Percentiles rank a stretch among this genome's conserved stretches.
These are phyloP conservation scores for Blastocystis sp. DNA, from an alignment of 352 stramenopile species.

Conservation along the genomic window DNA sequence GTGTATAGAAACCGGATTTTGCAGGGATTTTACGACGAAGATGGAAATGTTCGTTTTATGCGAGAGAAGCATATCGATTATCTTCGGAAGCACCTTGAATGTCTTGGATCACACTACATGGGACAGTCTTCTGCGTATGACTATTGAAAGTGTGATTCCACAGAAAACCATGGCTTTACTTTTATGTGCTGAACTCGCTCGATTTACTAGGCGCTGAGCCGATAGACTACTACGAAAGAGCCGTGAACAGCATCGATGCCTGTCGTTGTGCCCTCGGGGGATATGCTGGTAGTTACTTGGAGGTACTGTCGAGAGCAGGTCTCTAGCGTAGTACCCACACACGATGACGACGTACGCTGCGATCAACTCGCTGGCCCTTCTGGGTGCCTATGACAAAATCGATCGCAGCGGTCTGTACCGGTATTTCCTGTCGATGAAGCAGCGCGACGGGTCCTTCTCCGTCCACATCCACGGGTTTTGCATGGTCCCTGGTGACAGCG, in stretches of 20 bases:
- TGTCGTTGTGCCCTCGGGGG: neutral
- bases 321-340: neutral
- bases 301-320: neutral
- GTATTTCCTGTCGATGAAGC: constrained; percentile 82
- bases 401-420: constrained; percentile 69
- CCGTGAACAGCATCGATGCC: neutral
- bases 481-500: neutral
- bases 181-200: constrained; percentile 38
- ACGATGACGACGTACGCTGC: constrained; percentile 43
- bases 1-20: neutral
- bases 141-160: neutral
- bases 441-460: constrained; percentile 81
- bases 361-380: neutral
- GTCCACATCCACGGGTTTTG: constrained; percentile 87
- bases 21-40: neutral
- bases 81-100: neutral
- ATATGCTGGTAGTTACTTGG: constrained; percentile 1
- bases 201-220: neutral
- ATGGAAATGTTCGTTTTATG: constrained; percentile 55
- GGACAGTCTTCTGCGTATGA: neutral
- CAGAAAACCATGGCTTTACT: constrained; percentile 56
- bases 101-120: neutral
- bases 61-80: neutral
- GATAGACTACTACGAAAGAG: neutral
- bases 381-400: neutral